Evolutionary conservation across 2,329 filamentous ascomycete species (phyloP).

Genomic region (Cercospora nicotianae): DNA sequence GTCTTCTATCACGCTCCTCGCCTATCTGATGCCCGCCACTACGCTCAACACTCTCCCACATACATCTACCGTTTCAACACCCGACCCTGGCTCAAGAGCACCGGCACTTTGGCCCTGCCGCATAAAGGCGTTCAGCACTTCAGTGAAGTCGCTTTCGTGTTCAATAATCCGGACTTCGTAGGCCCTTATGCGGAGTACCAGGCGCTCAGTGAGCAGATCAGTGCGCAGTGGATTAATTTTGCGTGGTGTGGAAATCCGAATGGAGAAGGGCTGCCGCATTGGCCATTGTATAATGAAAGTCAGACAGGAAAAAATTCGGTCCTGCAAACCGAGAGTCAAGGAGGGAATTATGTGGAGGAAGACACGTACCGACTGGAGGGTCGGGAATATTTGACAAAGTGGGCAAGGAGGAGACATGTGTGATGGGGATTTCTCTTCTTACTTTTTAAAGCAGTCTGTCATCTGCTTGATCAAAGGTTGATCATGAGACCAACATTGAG

Average conservation of each 20-base stretch:
- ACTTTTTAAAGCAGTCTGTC: not conserved
- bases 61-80: constrained; percentile 66
- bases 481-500: not conserved
- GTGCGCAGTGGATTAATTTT: constrained; percentile 27
- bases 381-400: constrained; percentile 26
- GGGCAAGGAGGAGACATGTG: constrained; percentile 28
- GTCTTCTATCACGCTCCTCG: constrained; percentile 57
- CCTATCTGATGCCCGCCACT: constrained; percentile 54
- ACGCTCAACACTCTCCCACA: constrained; percentile 51
- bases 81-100: constrained; percentile 43
- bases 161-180: constrained; percentile 22
- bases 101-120: constrained; percentile 36
- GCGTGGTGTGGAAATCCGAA: constrained; percentile 24
- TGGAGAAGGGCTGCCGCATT: constrained; percentile 16
- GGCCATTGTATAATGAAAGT: constrained; percentile 23
- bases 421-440: constrained; percentile 2
- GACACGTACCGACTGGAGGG: constrained; percentile 25
- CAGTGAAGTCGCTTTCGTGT: constrained; percentile 49
- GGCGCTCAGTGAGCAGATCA: constrained; percentile 23
- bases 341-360: constrained; percentile 24
- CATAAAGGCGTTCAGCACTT: constrained; percentile 56
- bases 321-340: constrained; percentile 21
- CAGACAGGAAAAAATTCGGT: constrained; percentile 22
- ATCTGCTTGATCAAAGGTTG: not conserved
- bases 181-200: constrained; percentile 20